These are phyloP conservation scores for Tylopilus vinaceipallidus DNA, from an alignment of 768 basidiomycete genomes.

Conservation along the genomic window DNA sequence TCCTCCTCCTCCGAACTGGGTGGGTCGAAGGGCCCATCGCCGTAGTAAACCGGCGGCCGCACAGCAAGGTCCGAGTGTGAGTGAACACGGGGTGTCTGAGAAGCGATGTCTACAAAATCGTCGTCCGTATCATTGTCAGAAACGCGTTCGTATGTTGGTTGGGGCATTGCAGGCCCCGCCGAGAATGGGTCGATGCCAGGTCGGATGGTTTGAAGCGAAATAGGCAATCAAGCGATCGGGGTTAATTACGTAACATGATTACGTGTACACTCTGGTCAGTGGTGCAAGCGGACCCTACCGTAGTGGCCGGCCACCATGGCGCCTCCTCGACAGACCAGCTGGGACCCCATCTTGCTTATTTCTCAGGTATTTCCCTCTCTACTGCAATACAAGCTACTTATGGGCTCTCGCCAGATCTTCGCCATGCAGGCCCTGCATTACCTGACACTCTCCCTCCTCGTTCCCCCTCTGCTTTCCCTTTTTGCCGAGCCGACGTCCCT, in stretches of 20 bases:
- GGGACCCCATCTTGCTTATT: slow-evolving; percentile 88
- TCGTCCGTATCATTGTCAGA: slow-evolving; percentile 25
- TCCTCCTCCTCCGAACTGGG: slow-evolving; percentile 80
- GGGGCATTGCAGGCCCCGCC: slow-evolving; percentile 24
- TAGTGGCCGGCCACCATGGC: slow-evolving; percentile 33
- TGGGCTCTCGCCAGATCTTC: slow-evolving; percentile 67
- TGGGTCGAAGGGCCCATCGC: slow-evolving; percentile 72
- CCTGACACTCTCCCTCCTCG: slow-evolving; percentile 76
- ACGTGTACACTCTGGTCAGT: slow-evolving; percentile 10
- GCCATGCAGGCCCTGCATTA: slow-evolving; percentile 94
- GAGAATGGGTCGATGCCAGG: neutral
- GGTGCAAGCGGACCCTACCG: no score
- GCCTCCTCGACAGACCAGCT: slow-evolving; percentile 50
- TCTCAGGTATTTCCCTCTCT: slow-evolving; percentile 60
- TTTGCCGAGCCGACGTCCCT: slow-evolving; percentile 75
- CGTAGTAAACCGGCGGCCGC: slow-evolving; percentile 55
- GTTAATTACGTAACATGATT: slow-evolving; percentile 14
- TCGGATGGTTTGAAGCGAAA: slow-evolving; percentile 1
- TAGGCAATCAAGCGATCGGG: slow-evolving; percentile 9
- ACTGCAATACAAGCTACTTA: neutral
- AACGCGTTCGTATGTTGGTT: slow-evolving; percentile 31
- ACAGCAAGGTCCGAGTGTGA: slow-evolving; percentile 12
- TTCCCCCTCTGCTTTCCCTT: slow-evolving; percentile 72
- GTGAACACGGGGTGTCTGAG: slow-evolving; percentile 3
- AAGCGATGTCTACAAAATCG: slow-evolving; percentile 8